Evolutionary conservation across 257 asterid genomes (phyloP).

Genomic region (Solanum corneliomulleri): DNA sequence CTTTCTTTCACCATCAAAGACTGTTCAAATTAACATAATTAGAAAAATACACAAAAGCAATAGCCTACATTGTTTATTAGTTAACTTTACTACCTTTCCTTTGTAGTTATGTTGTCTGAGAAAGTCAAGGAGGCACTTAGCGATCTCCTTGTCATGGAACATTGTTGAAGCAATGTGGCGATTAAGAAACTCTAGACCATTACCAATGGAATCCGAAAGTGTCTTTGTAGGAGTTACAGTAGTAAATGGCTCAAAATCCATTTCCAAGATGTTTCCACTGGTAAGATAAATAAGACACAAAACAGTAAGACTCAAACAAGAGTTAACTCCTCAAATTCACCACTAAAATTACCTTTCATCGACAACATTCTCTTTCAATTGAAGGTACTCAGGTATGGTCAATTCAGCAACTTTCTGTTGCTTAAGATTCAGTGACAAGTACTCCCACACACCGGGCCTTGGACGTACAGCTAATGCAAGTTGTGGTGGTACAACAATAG

Average conservation of each 20-base stretch:
- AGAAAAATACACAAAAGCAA: not conserved
- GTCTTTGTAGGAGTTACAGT: conserved; percentile 13
- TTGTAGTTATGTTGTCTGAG: conserved; percentile 17
- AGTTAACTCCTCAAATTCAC: not conserved
- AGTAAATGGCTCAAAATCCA: conserved; percentile 28
- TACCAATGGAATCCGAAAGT: conserved; percentile 15
- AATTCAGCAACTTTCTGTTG: conserved; percentile 4
- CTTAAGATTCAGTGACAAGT: conserved; percentile 12
- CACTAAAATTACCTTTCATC: conserved; percentile 6
- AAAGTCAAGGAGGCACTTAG: conserved; percentile 14
- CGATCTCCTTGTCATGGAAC: conserved; percentile 13
- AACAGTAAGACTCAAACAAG: not conserved
- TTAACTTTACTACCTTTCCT: conserved; percentile 7
- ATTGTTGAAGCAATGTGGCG: conserved; percentile 17
- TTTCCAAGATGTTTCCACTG: conserved; percentile 10
- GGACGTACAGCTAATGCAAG: conserved; percentile 25
- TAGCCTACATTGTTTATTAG: not conserved
- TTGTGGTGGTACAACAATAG: conserved; percentile 13
- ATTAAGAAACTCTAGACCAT: conserved; percentile 25
- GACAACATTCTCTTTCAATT: conserved; percentile 17
- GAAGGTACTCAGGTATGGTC: conserved; percentile 13
- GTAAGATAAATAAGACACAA: not conserved
- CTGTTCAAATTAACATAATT: not conserved
- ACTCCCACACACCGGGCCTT: conserved; percentile 37
- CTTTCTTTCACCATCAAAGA: conserved; percentile 14